These are phyloP conservation scores for Novymonas esmeraldas DNA, from an alignment of 208 protist species.

Conservation along the genomic window DNA sequence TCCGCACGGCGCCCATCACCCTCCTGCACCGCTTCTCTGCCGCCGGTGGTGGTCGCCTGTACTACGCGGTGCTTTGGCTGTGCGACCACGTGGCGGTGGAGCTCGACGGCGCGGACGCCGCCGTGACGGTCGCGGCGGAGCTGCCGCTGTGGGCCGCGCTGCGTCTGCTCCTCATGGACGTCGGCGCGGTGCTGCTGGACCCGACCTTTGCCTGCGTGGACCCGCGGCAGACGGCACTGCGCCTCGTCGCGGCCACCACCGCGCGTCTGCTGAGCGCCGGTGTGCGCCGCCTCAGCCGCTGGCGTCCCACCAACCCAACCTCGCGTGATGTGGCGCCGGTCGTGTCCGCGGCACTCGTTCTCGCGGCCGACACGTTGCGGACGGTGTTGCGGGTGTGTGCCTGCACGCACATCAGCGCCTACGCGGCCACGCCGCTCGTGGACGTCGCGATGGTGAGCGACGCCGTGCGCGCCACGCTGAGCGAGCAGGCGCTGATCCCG, in stretches of 20 bases:
- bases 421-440: conserved; percentile 32
- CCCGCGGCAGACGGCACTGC: conserved; percentile 43
- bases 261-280: conserved; percentile 32
- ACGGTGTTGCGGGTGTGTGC: conserved; percentile 28
- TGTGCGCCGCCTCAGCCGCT: conserved; percentile 34
- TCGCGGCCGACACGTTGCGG: conserved; percentile 39
- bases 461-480: conserved; percentile 28
- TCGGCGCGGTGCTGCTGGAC: conserved; percentile 50
- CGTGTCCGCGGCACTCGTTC: conserved; percentile 30
- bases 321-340: conserved; percentile 27
- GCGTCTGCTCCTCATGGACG: conserved; percentile 39
- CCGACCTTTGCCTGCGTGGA: conserved; percentile 50
- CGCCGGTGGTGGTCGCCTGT: conserved; percentile 37
- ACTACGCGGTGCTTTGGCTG: conserved; percentile 49
- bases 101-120: conserved; percentile 6
- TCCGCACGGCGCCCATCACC: conserved; percentile 15
- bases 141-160: conserved; percentile 41
- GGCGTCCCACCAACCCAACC: conserved; percentile 42
- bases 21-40: conserved; percentile 33
- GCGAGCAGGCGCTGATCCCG: conserved; percentile 38
- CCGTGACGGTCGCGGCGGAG: conserved; percentile 1
- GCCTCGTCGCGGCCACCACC: conserved; percentile 31
- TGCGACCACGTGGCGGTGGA: conserved; percentile 11
- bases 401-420: conserved; percentile 34
- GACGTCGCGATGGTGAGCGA: conserved; percentile 14